phyloP scores from a whole-genome alignment of 345 rosid species.

The Pistacia atlantica region DNA sequence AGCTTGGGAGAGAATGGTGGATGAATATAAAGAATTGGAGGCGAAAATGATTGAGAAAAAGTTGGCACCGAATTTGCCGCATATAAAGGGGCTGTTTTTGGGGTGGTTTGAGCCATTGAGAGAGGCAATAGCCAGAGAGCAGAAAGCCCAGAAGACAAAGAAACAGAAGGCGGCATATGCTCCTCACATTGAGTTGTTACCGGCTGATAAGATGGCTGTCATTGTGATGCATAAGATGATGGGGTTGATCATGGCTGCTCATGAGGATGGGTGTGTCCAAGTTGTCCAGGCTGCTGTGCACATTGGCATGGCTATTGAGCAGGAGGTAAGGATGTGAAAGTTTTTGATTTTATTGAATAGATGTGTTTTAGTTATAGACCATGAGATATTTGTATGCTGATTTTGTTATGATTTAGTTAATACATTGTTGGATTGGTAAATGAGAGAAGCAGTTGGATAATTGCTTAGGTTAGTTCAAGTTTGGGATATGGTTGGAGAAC shows the following conservation, averaged over 20 bases:
- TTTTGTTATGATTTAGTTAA: no score
- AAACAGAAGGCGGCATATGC: slow-evolving; percentile 78
- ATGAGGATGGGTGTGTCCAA: slow-evolving; percentile 67
- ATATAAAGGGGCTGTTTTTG: slow-evolving; percentile 74
- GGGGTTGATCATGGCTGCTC: slow-evolving; percentile 71
- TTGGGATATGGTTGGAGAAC: not conserved
- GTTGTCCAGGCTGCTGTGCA: slow-evolving; percentile 89
- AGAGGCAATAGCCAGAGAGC: slow-evolving; percentile 76
- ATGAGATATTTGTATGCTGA: no score
- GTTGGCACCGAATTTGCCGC: slow-evolving; percentile 82
- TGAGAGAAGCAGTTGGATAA: no score
- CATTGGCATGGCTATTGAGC: slow-evolving; percentile 85
- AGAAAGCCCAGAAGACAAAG: slow-evolving; percentile 60
- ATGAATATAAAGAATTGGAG: slow-evolving; percentile 74
- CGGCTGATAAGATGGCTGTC: slow-evolving; percentile 93
- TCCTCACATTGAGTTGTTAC: slow-evolving; percentile 71
- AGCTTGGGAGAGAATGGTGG: slow-evolving; percentile 85
- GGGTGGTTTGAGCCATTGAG: slow-evolving; percentile 93
- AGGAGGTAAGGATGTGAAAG: slow-evolving; percentile 58
- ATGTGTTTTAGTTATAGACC: slow-evolving; percentile 1
- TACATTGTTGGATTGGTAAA: no score
- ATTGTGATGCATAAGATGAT: slow-evolving; percentile 97
- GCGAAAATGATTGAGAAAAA: slow-evolving; percentile 79
- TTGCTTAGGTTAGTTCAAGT: not conserved
- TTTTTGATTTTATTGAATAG: not conserved